Base-by-base conservation (phyloP, 2,329 filamentous ascomycete genomes). In the Fusarium sp. region DNA sequence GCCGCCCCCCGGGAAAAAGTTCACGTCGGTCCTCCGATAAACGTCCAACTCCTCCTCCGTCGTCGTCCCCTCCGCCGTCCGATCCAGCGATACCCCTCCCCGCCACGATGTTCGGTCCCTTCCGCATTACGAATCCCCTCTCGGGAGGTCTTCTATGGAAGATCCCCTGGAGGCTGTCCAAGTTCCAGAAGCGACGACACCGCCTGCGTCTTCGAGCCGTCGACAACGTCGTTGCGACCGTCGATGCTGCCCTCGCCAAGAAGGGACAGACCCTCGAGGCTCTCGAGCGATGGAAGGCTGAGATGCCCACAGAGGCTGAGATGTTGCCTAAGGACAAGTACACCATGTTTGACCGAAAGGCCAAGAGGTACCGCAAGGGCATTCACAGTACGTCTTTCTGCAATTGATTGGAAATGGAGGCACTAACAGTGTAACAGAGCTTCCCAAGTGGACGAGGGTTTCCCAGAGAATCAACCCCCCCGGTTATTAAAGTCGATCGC, bases 311-410 rank as follows among this genome's bases (percentile, higher is more conserved):
- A 29, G 96, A 99, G 88, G 89, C 91, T 79, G 95, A 98, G 87
- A 99, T 99, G 96, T 82, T 97, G 82, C 93, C 96, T 55, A 93
- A 91, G 84, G 96, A 99, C 86, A 99, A 99, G 86, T 99, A 99
- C 86, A 98, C 94, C 31, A 93, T 99, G 79, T 99, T 98, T 84
- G 96, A 98, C 84, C 92, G 95, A 78, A 98, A 98, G 84, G 95
- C 93, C 82, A 97, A 95, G 91, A 92, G 90, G 78, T 99, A 98
- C 83, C 89, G 96, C 81, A 99, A 99, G 90, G 94, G 95, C 64
- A 95, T 99, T 83, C 96, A 98, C 85, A 98, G 95, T 98, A 89
- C 78, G 94, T 91, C 65, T 8, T 22, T 60, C 11, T 16, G 49
- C 27, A 35, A 53, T 17, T 24, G 51, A 31, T 10, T n/a, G 20